Conservation (phyloP, 345 rosid species). For the Eucalyptus regnans region DNA sequence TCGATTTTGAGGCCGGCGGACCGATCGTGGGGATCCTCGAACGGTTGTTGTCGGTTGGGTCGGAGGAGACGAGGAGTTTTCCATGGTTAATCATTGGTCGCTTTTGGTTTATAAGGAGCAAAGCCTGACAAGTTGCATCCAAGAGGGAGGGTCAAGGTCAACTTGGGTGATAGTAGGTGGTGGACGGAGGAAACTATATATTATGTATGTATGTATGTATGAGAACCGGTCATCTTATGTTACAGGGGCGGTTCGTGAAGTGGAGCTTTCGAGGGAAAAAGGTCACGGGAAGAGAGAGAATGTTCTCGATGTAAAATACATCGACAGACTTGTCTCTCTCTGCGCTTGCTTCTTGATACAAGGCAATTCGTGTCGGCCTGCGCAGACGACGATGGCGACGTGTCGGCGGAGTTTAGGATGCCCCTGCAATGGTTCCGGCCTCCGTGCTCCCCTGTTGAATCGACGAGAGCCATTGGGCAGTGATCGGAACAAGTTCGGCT, state of each 20-base stretch:
- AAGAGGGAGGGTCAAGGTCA: neutral
- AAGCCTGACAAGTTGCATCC: neutral
- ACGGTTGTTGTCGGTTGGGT: neutral
- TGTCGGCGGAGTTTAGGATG: neutral
- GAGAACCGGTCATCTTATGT: neutral
- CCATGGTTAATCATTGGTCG: neutral
- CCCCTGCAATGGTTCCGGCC: neutral
- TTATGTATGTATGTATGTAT: neutral
- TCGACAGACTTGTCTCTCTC: neutral
- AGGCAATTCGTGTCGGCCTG: neutral
- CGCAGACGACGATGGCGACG: fast-evolving
- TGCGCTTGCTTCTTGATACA: neutral
- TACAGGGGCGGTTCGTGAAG: neutral
- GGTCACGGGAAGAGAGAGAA: neutral
- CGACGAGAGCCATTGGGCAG: neutral
- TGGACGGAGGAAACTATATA: neutral
- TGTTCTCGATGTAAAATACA: neutral
- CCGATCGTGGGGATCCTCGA: neutral
- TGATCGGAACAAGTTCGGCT: neutral
- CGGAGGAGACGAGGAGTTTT: neutral
- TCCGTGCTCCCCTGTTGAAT: neutral
- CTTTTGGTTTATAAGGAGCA: neutral
- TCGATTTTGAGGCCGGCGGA: neutral
- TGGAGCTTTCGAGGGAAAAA: neutral
- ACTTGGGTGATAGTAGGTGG: neutral